phyloP scores from a whole-genome alignment of 2,329 filamentous ascomycete species.

The Fusarium pseudoanthophilum region DNA sequence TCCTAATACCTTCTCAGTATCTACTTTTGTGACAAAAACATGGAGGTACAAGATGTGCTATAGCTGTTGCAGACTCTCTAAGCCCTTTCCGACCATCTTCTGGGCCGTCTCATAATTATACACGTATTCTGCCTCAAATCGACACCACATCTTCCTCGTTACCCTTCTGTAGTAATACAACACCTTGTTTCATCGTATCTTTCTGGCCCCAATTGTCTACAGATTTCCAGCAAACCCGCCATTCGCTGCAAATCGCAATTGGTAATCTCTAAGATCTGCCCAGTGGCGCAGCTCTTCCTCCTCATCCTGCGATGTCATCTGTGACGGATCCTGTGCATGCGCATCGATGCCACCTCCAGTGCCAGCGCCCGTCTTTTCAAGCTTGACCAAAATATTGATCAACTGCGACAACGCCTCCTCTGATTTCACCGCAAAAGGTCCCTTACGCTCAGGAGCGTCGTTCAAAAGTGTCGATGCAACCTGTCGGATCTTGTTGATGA shows the following conservation, averaged over 20 bases:
- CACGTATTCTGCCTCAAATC: background rate
- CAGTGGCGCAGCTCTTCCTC: slow-evolving; percentile 81
- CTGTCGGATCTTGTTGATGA: slow-evolving; percentile 86
- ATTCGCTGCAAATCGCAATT: slow-evolving; percentile 75
- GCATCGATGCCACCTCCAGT: slow-evolving; percentile 44
- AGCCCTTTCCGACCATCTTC: background rate
- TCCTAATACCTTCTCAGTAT: background rate
- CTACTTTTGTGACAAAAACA: slow-evolving; percentile 1
- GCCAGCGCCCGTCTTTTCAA: slow-evolving; percentile 71
- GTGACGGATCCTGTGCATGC: slow-evolving; percentile 47
- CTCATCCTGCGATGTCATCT: slow-evolving; percentile 69
- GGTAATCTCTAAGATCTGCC: slow-evolving; percentile 83
- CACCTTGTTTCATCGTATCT: background rate
- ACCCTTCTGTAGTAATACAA: background rate
- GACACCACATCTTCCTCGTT: background rate
- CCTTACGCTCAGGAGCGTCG: slow-evolving; percentile 62
- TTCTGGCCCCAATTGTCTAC: slow-evolving; percentile 8
- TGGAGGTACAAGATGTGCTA: background rate
- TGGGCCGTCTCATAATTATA: slow-evolving; percentile 10
- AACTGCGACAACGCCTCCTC: slow-evolving; percentile 79
- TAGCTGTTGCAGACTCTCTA: background rate
- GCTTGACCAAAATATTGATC: slow-evolving; percentile 77
- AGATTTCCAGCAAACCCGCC: slow-evolving; percentile 62
- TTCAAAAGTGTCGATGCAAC: slow-evolving; percentile 84
- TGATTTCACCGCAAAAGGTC: slow-evolving; percentile 63